Evolutionary conservation across 2,329 filamentous ascomycete genomes (phyloP), one percentile per base, ranked within the genome.

Genomic region (Talaromyces pinophilus): DNA sequence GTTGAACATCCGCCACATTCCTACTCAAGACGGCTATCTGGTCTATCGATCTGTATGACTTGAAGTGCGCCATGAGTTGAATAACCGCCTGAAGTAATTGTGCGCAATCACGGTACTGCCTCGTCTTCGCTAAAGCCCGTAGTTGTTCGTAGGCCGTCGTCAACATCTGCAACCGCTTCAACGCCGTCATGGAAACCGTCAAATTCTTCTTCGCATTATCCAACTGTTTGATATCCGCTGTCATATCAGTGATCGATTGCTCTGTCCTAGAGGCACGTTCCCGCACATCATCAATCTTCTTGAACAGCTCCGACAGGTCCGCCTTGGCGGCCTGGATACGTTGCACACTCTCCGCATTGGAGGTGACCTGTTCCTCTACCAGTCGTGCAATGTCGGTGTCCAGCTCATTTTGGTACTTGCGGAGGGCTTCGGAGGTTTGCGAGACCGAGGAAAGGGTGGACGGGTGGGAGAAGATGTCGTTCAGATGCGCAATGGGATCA

Each of bases 71-170:
- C 91, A 98, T 97, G 55, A 99, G 88, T 85, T 99, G 95, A 67
- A 99, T 87, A 38, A 99, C 95, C 10, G 95, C 95, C 81, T 97
- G 92, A 66, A 99, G 83, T 67, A 99, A 84, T 73, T 96, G 93
- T 17, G 94, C 93, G 76, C 95, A 98, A 77, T 99, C 95, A 70
- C 92, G 86, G 78, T 99, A 99, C 78, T 99, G 95, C 65, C 94
- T 85, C 42, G 91, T 90, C 79, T 91, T 91, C 70, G 92, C 90
- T 71, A 97, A 83, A 2, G 88, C 91, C 67, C 91, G 87, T 66
- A 99, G 84, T 81, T 99, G 95, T 76, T 98, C 95, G 80, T 98
- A 99, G n/a, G 95, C 95, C 3, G 95, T 98, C 5, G 95, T 98
- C 76, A 99, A 82, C 95, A 99, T 99, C 84, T 99, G 95, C 72